Base-by-base conservation (phyloP, 2,329 filamentous ascomycete genomes). In the Nannizziopsis arthrosporioides region DNA sequence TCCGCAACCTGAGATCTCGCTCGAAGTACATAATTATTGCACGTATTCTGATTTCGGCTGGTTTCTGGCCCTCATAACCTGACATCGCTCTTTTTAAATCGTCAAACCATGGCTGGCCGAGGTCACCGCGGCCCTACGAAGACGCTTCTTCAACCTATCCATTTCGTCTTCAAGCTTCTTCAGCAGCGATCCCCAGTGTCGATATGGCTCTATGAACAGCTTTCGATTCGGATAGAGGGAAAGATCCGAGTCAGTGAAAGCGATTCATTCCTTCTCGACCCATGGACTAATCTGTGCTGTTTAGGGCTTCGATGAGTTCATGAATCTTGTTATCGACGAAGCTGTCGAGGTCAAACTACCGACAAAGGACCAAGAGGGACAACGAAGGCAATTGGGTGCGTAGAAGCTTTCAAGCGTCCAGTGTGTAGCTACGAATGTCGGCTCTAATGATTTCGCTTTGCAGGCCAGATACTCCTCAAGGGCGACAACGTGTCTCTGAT, bases 241-340 rank as follows among this genome's bases (percentile, higher is more conserved):
- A 94, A 90, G 72, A 94, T 98, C 56, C 80, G 92, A 61, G 90
- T 94, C 67, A 54, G 81, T 50, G 12, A 9, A 18, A 49, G 39
- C n/a, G 22, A 39, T n/a, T 40, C 46, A 18, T 9, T 17, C 11
- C 22, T 38, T 19, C 53, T 39, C 42, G 11, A 32, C 18, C 11
- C 22, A 4, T 51, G 17, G 41, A 30, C 44, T 36, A 38, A 46
- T 37, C 54, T 42, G 53, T 18, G 35, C 6, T 6, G 14, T 32
- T 19, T 54, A 94, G 88, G 89, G 92, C 11, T 98, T 98, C 57
- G 92, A 98, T 65, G 92, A 98, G 68, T 98, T 96, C 72, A 95
- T 98, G 89, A 98, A 98, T 71, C 74, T 98, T 43, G 92, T 96
- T 35, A 78, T 94, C 56, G 92, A 98, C 62, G 88, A 98, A 59